Conservation (phyloP, 495 filamentous ascomycete genomes). For the Immersiella caudata region DNA sequence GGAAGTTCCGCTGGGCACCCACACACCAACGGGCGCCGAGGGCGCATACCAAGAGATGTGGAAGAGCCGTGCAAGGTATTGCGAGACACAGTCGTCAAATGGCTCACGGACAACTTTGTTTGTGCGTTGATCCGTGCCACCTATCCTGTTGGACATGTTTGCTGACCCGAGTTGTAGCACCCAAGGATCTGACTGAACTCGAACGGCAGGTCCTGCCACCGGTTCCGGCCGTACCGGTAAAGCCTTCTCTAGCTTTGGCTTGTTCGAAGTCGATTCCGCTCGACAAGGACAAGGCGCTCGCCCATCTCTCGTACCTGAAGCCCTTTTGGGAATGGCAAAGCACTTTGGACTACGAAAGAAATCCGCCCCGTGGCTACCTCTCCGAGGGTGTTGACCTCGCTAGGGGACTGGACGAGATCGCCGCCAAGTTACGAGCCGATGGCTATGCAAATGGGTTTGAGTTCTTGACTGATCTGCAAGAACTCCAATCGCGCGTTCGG, state of each 20-base stretch:
- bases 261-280: conserved; percentile 29
- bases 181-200: background rate
- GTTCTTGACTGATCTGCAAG: conserved; percentile 45
- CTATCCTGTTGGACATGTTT: background rate
- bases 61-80: conserved; percentile 2
- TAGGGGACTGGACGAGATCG: conserved; percentile 41
- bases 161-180: background rate
- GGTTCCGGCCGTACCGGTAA: conserved; percentile 20
- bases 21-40: too few species aligned
- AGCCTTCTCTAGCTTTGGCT: conserved; percentile 25
- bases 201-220: background rate
- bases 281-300: conserved; percentile 16
- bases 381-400: conserved; percentile 45
- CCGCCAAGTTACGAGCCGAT: conserved; percentile 21
- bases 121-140: background rate
- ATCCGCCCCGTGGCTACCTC: conserved; percentile 46
- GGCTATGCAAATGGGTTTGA: conserved; percentile 52
- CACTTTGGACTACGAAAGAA: conserved; percentile 45
- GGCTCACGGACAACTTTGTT: background rate
- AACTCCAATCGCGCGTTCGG: conserved; percentile 14
- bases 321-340: conserved; percentile 37
- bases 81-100: background rate
- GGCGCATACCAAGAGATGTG: background rate
- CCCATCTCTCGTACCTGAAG: conserved; percentile 21
- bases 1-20: background rate